Conservation (phyloP, 108 stramenopile species). For the Discostella stelligeroides region DNA sequence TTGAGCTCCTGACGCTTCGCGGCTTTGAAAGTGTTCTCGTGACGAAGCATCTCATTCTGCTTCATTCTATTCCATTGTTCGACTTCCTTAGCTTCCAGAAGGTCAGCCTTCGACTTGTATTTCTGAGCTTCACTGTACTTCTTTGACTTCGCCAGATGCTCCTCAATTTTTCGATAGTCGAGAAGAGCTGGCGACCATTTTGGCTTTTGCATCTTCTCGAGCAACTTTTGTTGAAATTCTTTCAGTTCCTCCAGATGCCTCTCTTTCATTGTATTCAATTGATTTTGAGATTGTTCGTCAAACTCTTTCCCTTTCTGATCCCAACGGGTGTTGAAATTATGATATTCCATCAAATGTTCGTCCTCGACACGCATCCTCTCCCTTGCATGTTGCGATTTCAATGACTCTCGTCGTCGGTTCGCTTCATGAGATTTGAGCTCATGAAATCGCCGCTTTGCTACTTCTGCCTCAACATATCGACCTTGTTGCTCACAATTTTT, state of each 20-base stretch:
- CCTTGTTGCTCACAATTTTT: conserved; percentile 89
- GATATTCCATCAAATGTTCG: conserved; percentile 91
- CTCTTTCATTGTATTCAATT: conserved; percentile 73
- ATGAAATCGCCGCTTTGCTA: conserved; percentile 81
- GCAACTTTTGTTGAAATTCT: conserved; percentile 69
- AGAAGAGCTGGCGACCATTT: conserved; percentile 82
- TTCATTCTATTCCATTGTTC: conserved; percentile 80
- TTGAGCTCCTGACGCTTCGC: conserved; percentile 70
- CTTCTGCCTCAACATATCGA: conserved; percentile 92
- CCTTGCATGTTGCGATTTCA: conserved; percentile 79
- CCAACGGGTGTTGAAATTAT: conserved; percentile 87
- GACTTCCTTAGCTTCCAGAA: conserved; percentile 74
- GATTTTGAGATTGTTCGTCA: conserved; percentile 60
- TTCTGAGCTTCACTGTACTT: conserved; percentile 86
- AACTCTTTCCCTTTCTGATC: conserved; percentile 84
- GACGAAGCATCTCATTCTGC: conserved; percentile 74
- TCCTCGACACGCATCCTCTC: conserved; percentile 90
- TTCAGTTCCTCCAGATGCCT: conserved; percentile 75
- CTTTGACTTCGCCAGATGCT: conserved; percentile 76
- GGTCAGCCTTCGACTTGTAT: conserved; percentile 83
- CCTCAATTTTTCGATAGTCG: conserved; percentile 82
- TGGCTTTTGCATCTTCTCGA: conserved; percentile 62
- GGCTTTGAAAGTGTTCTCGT: conserved; percentile 71
- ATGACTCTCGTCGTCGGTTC: conserved; percentile 75
- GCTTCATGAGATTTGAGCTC: conserved; percentile 88